Percentiles rank a stretch among this genome's conserved stretches.
These are phyloP conservation scores for Cystobasidium sp. DNA, from an alignment of 1,284 basidiomycete genomes.

Conservation along the genomic window DNA sequence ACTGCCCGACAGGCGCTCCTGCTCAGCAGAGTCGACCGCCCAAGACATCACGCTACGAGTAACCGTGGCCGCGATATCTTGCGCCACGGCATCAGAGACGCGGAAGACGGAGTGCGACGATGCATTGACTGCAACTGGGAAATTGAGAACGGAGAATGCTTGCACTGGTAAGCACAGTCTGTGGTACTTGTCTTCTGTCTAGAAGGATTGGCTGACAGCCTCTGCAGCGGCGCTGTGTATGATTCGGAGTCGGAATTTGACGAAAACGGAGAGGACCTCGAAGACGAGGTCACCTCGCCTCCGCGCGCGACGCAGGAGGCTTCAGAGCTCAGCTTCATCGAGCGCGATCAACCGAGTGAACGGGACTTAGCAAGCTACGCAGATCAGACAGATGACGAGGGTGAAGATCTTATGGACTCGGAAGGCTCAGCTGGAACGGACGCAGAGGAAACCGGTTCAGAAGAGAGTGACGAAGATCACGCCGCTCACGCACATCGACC, in stretches of 20 bases:
- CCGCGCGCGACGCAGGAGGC: not conserved
- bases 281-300: slow-evolving; percentile 2
- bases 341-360: not conserved
- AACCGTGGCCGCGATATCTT: slow-evolving; percentile 11
- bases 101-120: slow-evolving; percentile 41
- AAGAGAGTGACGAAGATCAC: not conserved
- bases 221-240: slow-evolving; percentile 25
- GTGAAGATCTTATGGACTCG: not conserved
- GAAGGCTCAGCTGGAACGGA: not conserved
- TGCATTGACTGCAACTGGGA: slow-evolving; percentile 46
- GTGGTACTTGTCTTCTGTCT: not conserved
- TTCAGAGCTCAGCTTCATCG: slow-evolving; percentile 23
- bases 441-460: not conserved
- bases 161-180: slow-evolving; percentile 38
- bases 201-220: not conserved
- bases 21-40: not conserved
- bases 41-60: not conserved
- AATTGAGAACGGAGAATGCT: slow-evolving; percentile 40
- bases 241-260: slow-evolving; percentile 43
- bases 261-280: slow-evolving; percentile 23
- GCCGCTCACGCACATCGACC: not conserved
- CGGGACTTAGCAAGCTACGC: slow-evolving; percentile 6
- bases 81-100: slow-evolving; percentile 29
- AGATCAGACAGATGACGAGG: slow-evolving; percentile 10
- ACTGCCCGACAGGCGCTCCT: not conserved